Evolutionary conservation across 805 yeast genomes (phyloP).

Genomic region (Nakazawaea holstii): DNA sequence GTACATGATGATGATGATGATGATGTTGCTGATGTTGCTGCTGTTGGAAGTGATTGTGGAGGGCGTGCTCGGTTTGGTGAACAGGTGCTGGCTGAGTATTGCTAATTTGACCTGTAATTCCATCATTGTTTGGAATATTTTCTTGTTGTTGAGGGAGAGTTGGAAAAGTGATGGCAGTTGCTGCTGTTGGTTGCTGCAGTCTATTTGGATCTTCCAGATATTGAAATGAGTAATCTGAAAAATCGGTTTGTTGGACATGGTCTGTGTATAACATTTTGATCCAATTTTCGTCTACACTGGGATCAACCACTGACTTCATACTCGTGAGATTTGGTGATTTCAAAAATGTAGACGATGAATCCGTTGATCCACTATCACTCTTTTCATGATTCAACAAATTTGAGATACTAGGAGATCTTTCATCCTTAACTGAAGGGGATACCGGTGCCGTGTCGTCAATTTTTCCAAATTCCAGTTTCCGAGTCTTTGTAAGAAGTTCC

Average conservation of each 20-base stretch:
- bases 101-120: too few relatives aligned
- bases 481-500: not conserved
- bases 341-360: not conserved
- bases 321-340: not conserved
- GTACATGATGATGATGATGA: not conserved
- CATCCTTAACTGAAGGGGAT: slow-evolving; percentile 1
- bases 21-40: not conserved
- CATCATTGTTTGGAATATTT: too few relatives aligned
- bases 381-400: slow-evolving; percentile 4
- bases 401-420: slow-evolving; percentile 8
- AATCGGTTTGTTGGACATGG: not conserved
- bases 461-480: too few relatives aligned
- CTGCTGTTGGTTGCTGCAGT: not conserved
- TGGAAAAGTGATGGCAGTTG: not conserved
- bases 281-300: slow-evolving; percentile 7
- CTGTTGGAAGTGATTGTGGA: not conserved
- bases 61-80: not conserved
- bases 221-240: not conserved
- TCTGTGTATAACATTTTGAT: slow-evolving; percentile 5
- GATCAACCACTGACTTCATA: not conserved
- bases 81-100: too few relatives aligned
- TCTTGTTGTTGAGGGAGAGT: too few relatives aligned
- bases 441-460: not conserved
- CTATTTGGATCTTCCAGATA: not conserved
- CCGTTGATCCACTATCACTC: not conserved